These are phyloP conservation scores for Ballota nigra DNA, from an alignment of 257 asterid species.

Conservation along the genomic window DNA sequence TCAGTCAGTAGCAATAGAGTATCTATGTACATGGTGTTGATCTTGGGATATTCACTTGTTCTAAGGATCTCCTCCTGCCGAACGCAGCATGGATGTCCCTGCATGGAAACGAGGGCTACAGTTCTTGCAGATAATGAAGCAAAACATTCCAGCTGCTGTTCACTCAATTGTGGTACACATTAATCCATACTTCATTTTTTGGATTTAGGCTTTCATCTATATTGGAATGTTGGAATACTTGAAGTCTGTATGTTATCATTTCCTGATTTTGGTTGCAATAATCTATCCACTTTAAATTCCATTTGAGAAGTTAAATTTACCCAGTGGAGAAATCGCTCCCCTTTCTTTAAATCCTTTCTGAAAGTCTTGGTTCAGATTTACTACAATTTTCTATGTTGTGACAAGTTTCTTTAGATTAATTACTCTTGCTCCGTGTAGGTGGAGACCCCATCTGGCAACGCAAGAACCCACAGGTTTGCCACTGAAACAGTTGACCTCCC, in stretches of 20 bases:
- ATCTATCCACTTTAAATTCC: background rate
- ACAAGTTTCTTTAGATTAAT: constrained; percentile 21
- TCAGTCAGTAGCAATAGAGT: constrained; percentile 30
- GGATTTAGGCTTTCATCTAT: constrained; percentile 5
- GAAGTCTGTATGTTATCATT: constrained; percentile 11
- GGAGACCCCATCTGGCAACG: constrained; percentile 85
- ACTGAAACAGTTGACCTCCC: constrained; percentile 97
- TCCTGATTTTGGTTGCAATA: background rate
- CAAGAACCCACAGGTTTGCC: constrained; percentile 91
- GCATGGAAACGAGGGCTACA: constrained; percentile 87
- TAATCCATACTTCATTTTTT: background rate
- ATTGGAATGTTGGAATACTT: background rate
- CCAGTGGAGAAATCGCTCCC: background rate
- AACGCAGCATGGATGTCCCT: constrained; percentile 99
- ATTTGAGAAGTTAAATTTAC: too few species aligned
- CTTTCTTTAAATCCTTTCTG: background rate
- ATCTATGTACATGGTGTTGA: constrained; percentile 54
- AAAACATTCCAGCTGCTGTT: constrained; percentile 78
- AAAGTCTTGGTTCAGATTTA: constrained; percentile 13
- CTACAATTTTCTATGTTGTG: background rate
- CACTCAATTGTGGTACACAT: constrained; percentile 84
- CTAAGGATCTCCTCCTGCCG: constrained; percentile 99
- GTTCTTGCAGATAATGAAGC: constrained; percentile 69
- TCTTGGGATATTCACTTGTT: constrained; percentile 84
- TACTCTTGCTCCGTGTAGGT: constrained; percentile 46